Conservation (phyloP, 2,329 filamentous ascomycete species). For the Neurospora sp. region DNA sequence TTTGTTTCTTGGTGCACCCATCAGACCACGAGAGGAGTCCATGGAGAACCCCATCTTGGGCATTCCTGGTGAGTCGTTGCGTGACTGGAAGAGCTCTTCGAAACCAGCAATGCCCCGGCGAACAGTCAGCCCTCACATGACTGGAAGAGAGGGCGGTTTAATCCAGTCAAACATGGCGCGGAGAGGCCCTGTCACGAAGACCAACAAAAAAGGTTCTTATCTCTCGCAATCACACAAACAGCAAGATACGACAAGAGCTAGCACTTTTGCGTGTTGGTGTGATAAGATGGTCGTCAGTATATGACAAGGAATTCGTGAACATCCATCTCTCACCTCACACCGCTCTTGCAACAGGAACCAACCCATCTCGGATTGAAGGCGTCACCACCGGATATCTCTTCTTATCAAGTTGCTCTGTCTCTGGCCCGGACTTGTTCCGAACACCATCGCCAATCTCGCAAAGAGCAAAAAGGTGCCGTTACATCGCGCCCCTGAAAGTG, state of each 20-base stretch:
- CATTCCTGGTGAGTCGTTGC: background rate
- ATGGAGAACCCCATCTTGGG: background rate
- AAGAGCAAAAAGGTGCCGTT: background rate
- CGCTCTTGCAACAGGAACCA: background rate
- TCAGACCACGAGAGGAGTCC: constrained; percentile 3
- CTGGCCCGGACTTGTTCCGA: background rate
- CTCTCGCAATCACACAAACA: background rate
- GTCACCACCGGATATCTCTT: background rate
- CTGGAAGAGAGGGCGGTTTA: background rate
- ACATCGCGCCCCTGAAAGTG: background rate
- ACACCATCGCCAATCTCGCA: background rate
- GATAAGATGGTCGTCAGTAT: background rate
- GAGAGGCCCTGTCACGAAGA: background rate
- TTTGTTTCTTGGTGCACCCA: background rate
- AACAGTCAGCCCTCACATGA: background rate
- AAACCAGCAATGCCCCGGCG: background rate
- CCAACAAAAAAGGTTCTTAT: background rate
- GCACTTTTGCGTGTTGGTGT: background rate
- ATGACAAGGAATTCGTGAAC: background rate
- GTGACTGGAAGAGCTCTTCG: background rate
- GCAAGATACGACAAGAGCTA: background rate
- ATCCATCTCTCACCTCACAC: background rate
- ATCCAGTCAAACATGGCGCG: background rate
- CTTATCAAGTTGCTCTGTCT: background rate
- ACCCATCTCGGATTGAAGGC: background rate